These are phyloP conservation scores for Yueomyces sinensis DNA, from an alignment of 805 yeast genomes.

Conservation along the genomic window DNA sequence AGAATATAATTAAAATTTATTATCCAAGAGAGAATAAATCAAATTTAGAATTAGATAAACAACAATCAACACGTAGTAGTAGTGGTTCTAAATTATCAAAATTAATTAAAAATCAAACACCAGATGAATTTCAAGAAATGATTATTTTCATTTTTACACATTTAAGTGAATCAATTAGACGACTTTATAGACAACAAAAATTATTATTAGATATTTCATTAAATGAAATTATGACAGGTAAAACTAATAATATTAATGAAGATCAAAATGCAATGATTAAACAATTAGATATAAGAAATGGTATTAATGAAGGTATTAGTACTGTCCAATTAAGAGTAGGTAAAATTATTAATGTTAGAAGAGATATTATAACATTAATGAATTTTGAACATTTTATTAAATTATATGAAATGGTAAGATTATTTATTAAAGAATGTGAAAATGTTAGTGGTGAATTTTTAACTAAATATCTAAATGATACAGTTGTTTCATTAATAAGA, in stretches of 20 bases:
- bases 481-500: conserved; percentile 52
- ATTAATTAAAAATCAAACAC: conserved; percentile 49
- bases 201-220: conserved; percentile 59
- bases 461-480: conserved; percentile 49
- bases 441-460: conserved; percentile 55
- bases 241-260: conserved; percentile 16
- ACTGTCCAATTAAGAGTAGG: conserved; percentile 65
- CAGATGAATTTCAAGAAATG: conserved; percentile 66
- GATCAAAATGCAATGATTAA: conserved; percentile 27
- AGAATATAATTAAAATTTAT: conserved; percentile 50
- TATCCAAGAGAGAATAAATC: conserved; percentile 36
- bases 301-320: conserved; percentile 56
- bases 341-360: conserved; percentile 63
- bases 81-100: conserved; percentile 30
- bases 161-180: conserved; percentile 57
- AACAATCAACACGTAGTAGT: conserved; percentile 13
- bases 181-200: conserved; percentile 71
- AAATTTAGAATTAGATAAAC: not conserved
- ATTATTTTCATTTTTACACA: conserved; percentile 44
- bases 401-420: conserved; percentile 50
- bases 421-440: conserved; percentile 76
- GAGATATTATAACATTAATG: conserved; percentile 50
- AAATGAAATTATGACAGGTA: conserved; percentile 24
- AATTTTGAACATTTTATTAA: conserved; percentile 50
- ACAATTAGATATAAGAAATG: conserved; percentile 51